A percentile compares a stretch with the other conserved stretches of the same genome.
These are phyloP conservation scores for Pseudogymnoascus sp. DNA, from an alignment of 2,329 filamentous ascomycete species.

Conservation along the genomic window DNA sequence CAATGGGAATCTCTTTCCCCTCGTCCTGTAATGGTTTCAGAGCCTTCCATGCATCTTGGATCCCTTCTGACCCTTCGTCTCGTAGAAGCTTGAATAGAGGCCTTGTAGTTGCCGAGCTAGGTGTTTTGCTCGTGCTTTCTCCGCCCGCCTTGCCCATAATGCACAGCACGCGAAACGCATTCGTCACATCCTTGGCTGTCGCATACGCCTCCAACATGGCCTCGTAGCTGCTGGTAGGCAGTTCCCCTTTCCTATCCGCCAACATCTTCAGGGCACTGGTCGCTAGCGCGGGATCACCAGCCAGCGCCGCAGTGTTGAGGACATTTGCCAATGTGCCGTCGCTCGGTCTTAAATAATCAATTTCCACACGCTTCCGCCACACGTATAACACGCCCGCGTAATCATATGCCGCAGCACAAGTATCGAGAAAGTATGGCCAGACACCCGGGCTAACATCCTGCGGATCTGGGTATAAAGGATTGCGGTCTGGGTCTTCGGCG, in stretches of 20 bases:
- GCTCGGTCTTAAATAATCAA: conserved; percentile 53
- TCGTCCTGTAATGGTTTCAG: conserved; percentile 49
- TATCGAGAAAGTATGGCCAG: conserved; percentile 69
- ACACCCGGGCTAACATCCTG: conserved; percentile 45
- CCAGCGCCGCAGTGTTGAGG: conserved; percentile 63
- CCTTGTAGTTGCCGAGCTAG: conserved; percentile 55
- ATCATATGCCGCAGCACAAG: conserved; percentile 53
- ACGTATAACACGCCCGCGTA: conserved; percentile 59
- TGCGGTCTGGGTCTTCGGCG: conserved; percentile 35
- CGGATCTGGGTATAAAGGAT: conserved; percentile 31
- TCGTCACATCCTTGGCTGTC: conserved; percentile 50
- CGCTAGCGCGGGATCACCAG: conserved; percentile 62
- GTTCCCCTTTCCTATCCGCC: conserved; percentile 48
- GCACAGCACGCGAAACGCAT: conserved; percentile 62
- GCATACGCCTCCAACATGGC: conserved; percentile 67
- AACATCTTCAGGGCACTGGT: conserved; percentile 64
- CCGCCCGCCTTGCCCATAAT: conserved; percentile 65
- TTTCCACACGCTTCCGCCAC: conserved; percentile 63
- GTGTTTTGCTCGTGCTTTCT: conserved; percentile 25
- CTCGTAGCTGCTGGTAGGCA: conserved; percentile 70
- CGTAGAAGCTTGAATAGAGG: conserved; percentile 53
- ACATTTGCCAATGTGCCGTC: conserved; percentile 62
- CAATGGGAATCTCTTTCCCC: conserved; percentile 44
- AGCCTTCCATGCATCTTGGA: conserved; percentile 44
- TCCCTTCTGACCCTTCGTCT: conserved; percentile 38